Evolutionary conservation across 2,329 filamentous ascomycete species (phyloP).

Genomic region (Cercospora sojina): DNA sequence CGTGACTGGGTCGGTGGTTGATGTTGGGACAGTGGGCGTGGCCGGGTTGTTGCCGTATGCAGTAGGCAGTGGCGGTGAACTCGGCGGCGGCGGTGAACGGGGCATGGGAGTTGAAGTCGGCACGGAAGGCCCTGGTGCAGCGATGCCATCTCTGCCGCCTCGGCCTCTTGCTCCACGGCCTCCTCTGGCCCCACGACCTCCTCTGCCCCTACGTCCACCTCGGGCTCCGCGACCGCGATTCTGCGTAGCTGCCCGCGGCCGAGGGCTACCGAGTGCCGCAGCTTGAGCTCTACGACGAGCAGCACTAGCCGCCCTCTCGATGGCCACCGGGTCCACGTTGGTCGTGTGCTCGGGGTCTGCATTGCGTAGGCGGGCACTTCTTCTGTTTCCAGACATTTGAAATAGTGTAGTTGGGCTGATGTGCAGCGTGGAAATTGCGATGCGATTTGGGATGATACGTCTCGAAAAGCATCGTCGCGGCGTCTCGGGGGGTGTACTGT

Average conservation of each 20-base stretch:
- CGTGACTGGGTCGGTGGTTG: background rate
- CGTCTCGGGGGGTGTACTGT: background rate
- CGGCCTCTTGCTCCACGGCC: background rate
- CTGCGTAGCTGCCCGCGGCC: background rate
- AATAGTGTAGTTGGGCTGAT: background rate
- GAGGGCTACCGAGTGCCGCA: background rate
- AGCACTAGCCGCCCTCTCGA: slow-evolving; percentile 1
- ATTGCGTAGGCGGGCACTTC: background rate
- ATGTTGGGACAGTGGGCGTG: background rate
- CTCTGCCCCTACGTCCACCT: background rate
- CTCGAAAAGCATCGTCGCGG: background rate
- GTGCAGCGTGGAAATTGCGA: background rate
- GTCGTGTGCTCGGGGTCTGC: background rate
- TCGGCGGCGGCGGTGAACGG: background rate
- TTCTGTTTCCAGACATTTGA: background rate
- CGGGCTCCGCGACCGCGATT: background rate
- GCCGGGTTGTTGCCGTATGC: background rate
- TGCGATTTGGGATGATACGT: background rate
- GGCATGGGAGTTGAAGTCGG: background rate
- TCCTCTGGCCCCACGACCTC: background rate
- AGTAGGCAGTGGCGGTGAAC: background rate
- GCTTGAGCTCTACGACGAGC: background rate
- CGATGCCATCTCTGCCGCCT: background rate
- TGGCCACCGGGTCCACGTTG: background rate
- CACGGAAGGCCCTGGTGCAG: background rate